Evolutionary conservation across 306 rosid species (phyloP).

Genomic region (Trifolium subterraneum): DNA sequence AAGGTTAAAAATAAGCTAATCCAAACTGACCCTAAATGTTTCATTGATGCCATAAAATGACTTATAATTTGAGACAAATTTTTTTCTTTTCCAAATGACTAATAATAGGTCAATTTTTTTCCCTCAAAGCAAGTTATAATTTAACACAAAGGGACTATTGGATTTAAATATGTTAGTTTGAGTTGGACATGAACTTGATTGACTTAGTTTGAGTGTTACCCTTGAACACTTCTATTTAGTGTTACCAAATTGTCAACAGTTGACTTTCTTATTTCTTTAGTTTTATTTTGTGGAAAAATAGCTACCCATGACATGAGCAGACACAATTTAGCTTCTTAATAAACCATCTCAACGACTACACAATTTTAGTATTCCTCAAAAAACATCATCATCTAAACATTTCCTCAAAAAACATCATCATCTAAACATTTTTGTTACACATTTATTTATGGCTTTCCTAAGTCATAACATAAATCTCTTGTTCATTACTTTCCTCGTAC

Average conservation of each 20-base stretch:
- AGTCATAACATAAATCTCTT: neutral
- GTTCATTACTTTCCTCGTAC: neutral
- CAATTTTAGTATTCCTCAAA: constrained; percentile 4
- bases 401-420: constrained; percentile 1
- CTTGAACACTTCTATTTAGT: too few relatives aligned
- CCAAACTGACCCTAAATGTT: too few relatives aligned
- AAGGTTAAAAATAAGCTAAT: too few relatives aligned
- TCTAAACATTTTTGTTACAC: neutral
- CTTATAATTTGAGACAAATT: too few relatives aligned
- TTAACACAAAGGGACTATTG: too few relatives aligned
- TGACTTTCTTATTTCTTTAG: neutral
- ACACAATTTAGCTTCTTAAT: neutral
- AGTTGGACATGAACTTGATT: too few relatives aligned
- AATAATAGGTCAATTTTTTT: too few relatives aligned
- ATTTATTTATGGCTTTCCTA: constrained; percentile 46
- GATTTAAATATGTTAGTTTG: too few relatives aligned
- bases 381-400: constrained; percentile 1
- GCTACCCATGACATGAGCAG: neutral
- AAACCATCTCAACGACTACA: neutral
- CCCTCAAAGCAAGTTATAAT: too few relatives aligned
- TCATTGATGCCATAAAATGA: too few relatives aligned
- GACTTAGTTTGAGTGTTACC: too few relatives aligned
- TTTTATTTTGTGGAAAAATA: neutral
- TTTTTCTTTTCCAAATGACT: too few relatives aligned
- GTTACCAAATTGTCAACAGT: neutral